Conservation (phyloP, 176 grass and related monocot species). For the Otatea glauca region DNA sequence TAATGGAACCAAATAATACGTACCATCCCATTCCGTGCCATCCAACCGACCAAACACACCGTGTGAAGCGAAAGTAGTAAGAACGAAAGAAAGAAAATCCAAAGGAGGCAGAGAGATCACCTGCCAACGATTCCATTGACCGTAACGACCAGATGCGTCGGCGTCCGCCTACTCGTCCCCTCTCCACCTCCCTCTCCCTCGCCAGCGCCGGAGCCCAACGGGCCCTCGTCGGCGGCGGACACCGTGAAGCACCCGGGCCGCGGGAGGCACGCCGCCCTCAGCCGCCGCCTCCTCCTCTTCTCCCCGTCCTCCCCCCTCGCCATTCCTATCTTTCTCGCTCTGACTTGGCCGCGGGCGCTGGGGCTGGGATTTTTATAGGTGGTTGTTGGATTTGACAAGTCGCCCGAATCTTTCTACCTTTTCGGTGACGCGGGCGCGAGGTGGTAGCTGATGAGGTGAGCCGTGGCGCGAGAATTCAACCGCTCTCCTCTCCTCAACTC, state of each 20-base stretch:
- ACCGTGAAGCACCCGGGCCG: slow-evolving; percentile 64
- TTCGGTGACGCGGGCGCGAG: slow-evolving; percentile 1
- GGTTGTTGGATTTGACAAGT: background rate
- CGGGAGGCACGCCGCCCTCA: slow-evolving; percentile 52
- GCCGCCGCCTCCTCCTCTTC: slow-evolving; percentile 11
- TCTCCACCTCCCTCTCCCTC: slow-evolving; percentile 24
- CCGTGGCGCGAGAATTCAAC: slow-evolving; percentile 40
- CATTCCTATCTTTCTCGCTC: slow-evolving; percentile 19
- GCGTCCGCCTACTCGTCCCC: slow-evolving; percentile 24
- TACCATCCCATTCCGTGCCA: no score
- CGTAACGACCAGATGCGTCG: slow-evolving; percentile 80
- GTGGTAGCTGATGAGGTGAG: slow-evolving; percentile 2
- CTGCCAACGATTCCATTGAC: slow-evolving; percentile 93
- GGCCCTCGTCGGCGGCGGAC: slow-evolving; percentile 37
- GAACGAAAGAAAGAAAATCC: background rate
- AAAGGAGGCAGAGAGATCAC: slow-evolving; percentile 31
- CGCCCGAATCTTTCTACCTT: background rate
- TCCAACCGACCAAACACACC: no score
- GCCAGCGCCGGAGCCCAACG: slow-evolving; percentile 32
- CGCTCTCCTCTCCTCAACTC: background rate
- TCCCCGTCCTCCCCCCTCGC: slow-evolving; percentile 17
- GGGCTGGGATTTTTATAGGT: slow-evolving; percentile 5
- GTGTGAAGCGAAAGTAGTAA: background rate
- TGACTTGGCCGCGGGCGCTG: background rate
- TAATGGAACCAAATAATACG: no score